Conservation (phyloP, 805 yeast species). For the Torulaspora franciscae region DNA sequence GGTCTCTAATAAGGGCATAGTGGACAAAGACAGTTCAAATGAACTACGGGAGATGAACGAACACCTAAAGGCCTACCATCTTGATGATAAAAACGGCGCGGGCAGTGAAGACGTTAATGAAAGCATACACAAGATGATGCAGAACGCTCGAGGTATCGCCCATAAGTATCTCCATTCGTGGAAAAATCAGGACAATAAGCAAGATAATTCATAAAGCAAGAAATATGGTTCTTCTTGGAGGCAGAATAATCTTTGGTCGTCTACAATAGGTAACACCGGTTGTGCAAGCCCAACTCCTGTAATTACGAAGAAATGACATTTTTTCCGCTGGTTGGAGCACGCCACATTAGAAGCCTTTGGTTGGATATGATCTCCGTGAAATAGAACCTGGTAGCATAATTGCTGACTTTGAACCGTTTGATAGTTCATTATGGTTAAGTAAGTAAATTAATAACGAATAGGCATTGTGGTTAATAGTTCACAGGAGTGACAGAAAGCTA, state of each 20-base stretch:
- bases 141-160: constrained; percentile 24
- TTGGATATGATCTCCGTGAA: neutral
- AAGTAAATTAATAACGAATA: neutral
- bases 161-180: constrained; percentile 26
- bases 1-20: constrained; percentile 19
- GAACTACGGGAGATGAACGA: constrained; percentile 14
- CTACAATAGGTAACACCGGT: neutral
- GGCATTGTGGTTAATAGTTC: neutral
- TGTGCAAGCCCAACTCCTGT: neutral
- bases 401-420: neutral
- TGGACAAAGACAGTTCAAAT: constrained; percentile 8
- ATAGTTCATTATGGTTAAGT: neutral
- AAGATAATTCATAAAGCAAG: neutral
- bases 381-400: too few species aligned
- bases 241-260: neutral
- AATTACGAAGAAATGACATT: neutral
- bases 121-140: constrained; percentile 25
- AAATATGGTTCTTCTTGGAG: too few species aligned
- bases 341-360: neutral
- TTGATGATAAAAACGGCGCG: constrained; percentile 10
- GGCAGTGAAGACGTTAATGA: constrained; percentile 13
- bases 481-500: neutral
- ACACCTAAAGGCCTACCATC: constrained; percentile 12
- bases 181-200: constrained; percentile 18
- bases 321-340: neutral